Evolutionary conservation across 2,329 filamentous ascomycete species (phyloP).

Genomic region (Pestalotiopsis sp.): DNA sequence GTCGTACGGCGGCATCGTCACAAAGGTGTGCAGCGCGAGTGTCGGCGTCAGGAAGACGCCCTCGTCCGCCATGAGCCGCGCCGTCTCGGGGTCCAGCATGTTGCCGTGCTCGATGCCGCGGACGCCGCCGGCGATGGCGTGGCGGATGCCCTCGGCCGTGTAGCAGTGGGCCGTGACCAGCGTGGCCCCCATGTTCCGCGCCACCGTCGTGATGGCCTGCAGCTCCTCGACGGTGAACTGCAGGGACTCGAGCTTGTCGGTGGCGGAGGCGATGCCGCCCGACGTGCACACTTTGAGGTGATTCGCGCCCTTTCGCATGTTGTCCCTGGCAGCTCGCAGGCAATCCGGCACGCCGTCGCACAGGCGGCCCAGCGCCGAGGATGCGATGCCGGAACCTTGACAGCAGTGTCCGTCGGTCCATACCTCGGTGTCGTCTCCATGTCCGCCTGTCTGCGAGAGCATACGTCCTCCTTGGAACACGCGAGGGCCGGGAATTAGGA

Average conservation of each 20-base stretch:
- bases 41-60: slow-evolving; percentile 36
- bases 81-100: slow-evolving; percentile 33
- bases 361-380: slow-evolving; percentile 36
- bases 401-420: not conserved
- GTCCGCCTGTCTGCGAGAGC: not conserved
- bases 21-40: not conserved
- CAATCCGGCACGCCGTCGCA: slow-evolving; percentile 50
- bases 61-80: slow-evolving; percentile 46
- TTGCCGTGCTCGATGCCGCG: slow-evolving; percentile 45
- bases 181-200: slow-evolving; percentile 39
- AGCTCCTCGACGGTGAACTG: slow-evolving; percentile 55
- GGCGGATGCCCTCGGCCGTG: slow-evolving; percentile 46
- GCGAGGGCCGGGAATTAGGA: not conserved
- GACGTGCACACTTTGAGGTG: slow-evolving; percentile 56
- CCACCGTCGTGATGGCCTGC: slow-evolving; percentile 45
- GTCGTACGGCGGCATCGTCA: not conserved
- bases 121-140: slow-evolving; percentile 50
- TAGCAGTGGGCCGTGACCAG: slow-evolving; percentile 55
- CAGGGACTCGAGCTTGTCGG: slow-evolving; percentile 45
- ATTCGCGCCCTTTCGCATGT: slow-evolving; percentile 48
- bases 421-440: not conserved
- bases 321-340: slow-evolving; percentile 45
- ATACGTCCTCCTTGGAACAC: not conserved
- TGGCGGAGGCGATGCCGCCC: slow-evolving; percentile 50
- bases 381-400: not conserved